Base-by-base conservation (phyloP, 2,329 filamentous ascomycete species). In the Alternaria brassicae region DNA sequence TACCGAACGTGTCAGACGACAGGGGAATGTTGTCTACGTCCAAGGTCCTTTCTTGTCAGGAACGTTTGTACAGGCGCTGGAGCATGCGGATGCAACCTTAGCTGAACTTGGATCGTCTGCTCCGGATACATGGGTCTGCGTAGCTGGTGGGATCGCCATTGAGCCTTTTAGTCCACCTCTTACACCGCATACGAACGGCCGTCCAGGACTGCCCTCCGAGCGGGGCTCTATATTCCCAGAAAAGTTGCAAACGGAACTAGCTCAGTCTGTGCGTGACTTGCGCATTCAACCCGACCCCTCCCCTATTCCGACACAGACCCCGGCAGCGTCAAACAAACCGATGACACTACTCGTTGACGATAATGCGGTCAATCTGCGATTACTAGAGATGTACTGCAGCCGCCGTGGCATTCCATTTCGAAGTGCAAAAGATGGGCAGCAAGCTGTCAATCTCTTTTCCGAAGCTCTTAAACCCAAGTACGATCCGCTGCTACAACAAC, bases 311-410 rank as follows among this genome's bases (percentile, higher is more conserved):
- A 51, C 17, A 15, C 44, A 54, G 41, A 36, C 10, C 8, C 25
- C 23, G 9, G 23, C 25, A 37, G 28, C 10, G 17, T 45, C 36
- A 2, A 42, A 10, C 13, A 68, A 68, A 40, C 72, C 73, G 2
- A 61, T 68, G 58, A 68, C 72, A 1, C 70, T 83, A 0, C 67
- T 83, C 3, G 81, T 82, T 1, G 81, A 83, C 50, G 81, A 82
- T 57, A 83, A 83, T 40, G 53, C 69, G 1, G 73, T 82, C 50
- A 83, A 83, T 21, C 72, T 83, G 0, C 78, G 80, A 17, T 79
- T 83, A 37, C 60, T 83, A 25, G 71, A 79, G 28, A 81, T 83
- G 79, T 83, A 83, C 64, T 83, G 80, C 68, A 74, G 72, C 19
- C 82, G 79, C 50, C 74, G 81, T 25, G 67, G 69, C 2, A 62